Base-by-base conservation (phyloP, 179 eudicot genomes). In the Vitellaria paradoxa region DNA sequence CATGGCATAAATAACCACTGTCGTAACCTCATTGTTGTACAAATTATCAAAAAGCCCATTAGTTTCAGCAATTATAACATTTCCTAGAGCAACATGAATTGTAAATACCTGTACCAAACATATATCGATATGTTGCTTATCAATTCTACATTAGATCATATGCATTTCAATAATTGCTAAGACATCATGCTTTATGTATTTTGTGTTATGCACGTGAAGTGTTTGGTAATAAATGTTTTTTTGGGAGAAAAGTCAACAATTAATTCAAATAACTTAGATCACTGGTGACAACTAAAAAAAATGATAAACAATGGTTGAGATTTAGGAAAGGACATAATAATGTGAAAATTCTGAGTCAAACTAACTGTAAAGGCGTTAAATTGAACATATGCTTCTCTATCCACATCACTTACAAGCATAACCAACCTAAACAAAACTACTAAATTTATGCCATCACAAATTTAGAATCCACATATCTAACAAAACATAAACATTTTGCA, bases 11-110 rank as follows among this genome's bases (percentile, higher is more conserved):
- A 92, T 90, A 47, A 96, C 98, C 73, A 94, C 80, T 52, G 91
- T 86, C 55, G 91, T 74, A 42, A 96, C 92, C 74, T 96, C 99
- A 63, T 85, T 93, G 87, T 88, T 91, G 82, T 91, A 96, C 66
- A 96, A 81, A 81, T 96, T 96, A 85, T 93, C 99, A 75, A 96
- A 96, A 9, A 96, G 87, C 60, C 99, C 99, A 85, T 96, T 97
- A 12, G 98, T 96, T 21, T 98, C 98, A 56, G 96, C 97, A 81
- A 96, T 89, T 82, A 96, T 77, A 40, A 91, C 96, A 85, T 93
- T 98, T 79, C 97, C 99, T 0, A 93, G 85, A 65, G 91, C 91
- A 50, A 94, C 99, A 65, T 96, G 88, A 75, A 92, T 78, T 64
- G 86, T 84, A 70, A 96, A 91, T 5, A 93, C 96, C 99, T 96